A percentile compares a stretch with the other conserved stretches of the same genome.
These are phyloP conservation scores for Vachellia pachyceras DNA, from an alignment of 306 rosid genomes.

Conservation along the genomic window DNA sequence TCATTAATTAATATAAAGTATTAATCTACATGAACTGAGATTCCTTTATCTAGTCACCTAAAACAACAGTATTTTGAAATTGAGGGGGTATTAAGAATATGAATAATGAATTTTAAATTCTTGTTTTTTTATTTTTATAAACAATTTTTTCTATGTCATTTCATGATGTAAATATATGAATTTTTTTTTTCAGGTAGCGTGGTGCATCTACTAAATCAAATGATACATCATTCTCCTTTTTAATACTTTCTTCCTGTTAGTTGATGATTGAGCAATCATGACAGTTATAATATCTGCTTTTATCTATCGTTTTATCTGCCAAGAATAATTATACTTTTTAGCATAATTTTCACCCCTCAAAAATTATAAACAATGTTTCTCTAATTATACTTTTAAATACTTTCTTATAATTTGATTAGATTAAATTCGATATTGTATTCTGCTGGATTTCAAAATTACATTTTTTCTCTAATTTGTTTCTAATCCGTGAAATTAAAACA, in stretches of 20 bases:
- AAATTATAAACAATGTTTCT: neutral
- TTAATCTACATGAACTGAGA: too few species aligned
- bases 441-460: too few species aligned
- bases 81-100: neutral
- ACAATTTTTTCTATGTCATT: neutral
- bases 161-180: neutral
- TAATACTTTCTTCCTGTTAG: neutral
- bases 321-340: neutral
- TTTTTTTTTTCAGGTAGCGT: neutral
- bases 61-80: neutral
- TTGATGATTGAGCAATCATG: neutral
- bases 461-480: too few species aligned
- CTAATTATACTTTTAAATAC: too few species aligned
- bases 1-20: too few species aligned
- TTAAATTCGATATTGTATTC: too few species aligned
- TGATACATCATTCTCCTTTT: neutral
- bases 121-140: too few species aligned
- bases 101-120: too few species aligned
- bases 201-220: conserved; percentile 20
- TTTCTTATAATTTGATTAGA: too few species aligned
- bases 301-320: too few species aligned
- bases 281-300: neutral
- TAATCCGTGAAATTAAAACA: too few species aligned
- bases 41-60: too few species aligned
- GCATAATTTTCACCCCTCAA: neutral